Evolutionary conservation across 768 basidiomycete genomes (phyloP), one percentile per base, ranked within the genome.

Genomic region (Serpula lacrymans): DNA sequence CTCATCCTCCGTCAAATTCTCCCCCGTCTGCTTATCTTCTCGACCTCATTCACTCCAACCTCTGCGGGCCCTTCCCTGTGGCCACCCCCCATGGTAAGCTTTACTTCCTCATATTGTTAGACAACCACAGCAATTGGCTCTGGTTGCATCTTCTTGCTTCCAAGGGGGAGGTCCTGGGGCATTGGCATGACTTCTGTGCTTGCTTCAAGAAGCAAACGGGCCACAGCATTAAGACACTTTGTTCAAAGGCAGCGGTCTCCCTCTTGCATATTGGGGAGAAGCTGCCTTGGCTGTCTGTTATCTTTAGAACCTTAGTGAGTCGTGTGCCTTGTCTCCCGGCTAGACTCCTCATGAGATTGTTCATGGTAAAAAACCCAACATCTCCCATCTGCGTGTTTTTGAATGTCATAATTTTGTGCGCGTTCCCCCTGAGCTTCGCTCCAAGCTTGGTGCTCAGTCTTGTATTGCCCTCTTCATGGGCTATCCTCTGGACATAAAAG

Each of bases 331-430:
- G n/a, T n/a, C n/a, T n/a, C n/a, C n/a, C n/a, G n/a, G n/a, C n/a
- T n/a, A n/a, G n/a, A 62, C 56, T 0, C 59, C 60, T 3, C 42
- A 51, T 7, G 51, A 62, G 25, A 49, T 42, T 1, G 46, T 54
- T 18, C 47, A 47, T 18, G 51, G 57, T 0, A 9, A 26, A 8
- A 57, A 60, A 28, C 58, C 55, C 1, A 49, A 51, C 14, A 34
- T 63, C 0, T 20, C 52, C 1, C 40, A 44, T 5, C 40, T 63
- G 1, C 48, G 42, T 0, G 40, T 49, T n/a, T 63, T 59, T 21
- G 48, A 59, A 1, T 53, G 45, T 2, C 11, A n/a, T 0, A 53
- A 51, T 14, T 43, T 47, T 17, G 39, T 47, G 6, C 24, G 30
- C 1, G 30, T 43, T 8, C 45, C 47, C 2, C 16, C 48, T 0